These are phyloP conservation scores for Mallotus japonicus DNA, from an alignment of 441 rosid genomes.

Conservation along the genomic window DNA sequence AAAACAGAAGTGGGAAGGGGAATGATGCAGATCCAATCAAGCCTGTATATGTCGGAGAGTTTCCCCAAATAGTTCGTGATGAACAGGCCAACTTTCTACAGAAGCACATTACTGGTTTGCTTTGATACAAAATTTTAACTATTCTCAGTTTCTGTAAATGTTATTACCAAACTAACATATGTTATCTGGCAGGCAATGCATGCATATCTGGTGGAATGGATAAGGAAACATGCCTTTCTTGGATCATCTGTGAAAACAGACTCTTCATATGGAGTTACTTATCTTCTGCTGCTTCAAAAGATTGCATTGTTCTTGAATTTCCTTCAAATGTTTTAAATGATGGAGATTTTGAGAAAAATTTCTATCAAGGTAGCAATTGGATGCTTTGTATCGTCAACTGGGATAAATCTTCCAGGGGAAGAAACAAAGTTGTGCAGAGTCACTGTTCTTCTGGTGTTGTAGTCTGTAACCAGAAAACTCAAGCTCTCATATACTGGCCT, in stretches of 20 bases:
- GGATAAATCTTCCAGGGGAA: slow-evolving; percentile 38
- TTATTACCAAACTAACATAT: background rate
- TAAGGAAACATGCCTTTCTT: slow-evolving; percentile 62
- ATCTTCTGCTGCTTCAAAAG: slow-evolving; percentile 47
- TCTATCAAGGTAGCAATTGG: slow-evolving; percentile 51
- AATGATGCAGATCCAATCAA: slow-evolving; percentile 56
- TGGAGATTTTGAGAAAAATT: slow-evolving; percentile 31
- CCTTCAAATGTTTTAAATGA: slow-evolving; percentile 44
- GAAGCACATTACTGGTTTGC: slow-evolving; percentile 59
- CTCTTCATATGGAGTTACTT: slow-evolving; percentile 78
- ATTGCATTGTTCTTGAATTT: slow-evolving; percentile 60
- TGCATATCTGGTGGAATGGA: slow-evolving; percentile 82
- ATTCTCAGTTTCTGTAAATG: slow-evolving; percentile 16
- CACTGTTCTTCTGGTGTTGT: slow-evolving; percentile 52
- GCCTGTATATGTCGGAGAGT: slow-evolving; percentile 91
- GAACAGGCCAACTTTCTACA: slow-evolving; percentile 54
- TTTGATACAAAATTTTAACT: background rate
- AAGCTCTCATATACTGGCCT: slow-evolving; percentile 68
- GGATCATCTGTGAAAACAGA: slow-evolving; percentile 68
- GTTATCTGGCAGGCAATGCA: slow-evolving; percentile 47
- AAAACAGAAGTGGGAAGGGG: slow-evolving; percentile 44
- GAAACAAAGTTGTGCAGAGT: slow-evolving; percentile 36
- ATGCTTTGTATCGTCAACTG: slow-evolving; percentile 60
- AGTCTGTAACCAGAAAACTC: slow-evolving; percentile 61
- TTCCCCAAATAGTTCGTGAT: slow-evolving; percentile 78